Base-by-base conservation (phyloP, 257 asterid species). In the Solanum ossicruentum region DNA sequence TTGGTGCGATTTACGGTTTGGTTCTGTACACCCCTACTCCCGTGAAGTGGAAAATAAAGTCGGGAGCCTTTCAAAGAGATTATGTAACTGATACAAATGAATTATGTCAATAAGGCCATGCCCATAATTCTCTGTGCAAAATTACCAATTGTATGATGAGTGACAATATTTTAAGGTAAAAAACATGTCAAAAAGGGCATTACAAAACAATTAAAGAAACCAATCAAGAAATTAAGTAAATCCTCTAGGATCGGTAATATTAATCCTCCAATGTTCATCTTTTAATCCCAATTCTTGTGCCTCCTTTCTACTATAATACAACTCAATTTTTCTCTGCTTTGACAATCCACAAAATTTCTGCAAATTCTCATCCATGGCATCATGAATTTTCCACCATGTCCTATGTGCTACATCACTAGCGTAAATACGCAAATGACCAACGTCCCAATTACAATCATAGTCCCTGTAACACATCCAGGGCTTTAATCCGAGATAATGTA, bases 391-490 rank as follows among this genome's bases (percentile, higher is more conserved):
- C 98, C 98, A 95, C 98, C 98, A 95, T 84, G 90, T 91, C 18
- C 17, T 55, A 80, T 95, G 97, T 2, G 97, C 98, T 6, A 75
- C 87, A 58, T 95, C 98, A 18, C 97, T 94, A 16, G 98, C 99
- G 82, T 93, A 94, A 0, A 94, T 93, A 1, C 67, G 89, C 78
- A 92, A 97, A n/a, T 88, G 91, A 18, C 81, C 83, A 6, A 92
- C 55, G 23, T 94, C 92, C 93, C 95, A 95, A 13, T 95, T 95
- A 79, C 98, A 95, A 28, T 95, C 98, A n/a, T 95, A 95, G 57
- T 95, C 99, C 75, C 94, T 86, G 16, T 94, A 95, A 36, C 99
- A 95, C 18, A 57, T 17, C 98, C 99, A 95, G 0, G 99, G 98
- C 87, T 94, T 95, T 89, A 93, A 75, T 13, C 99, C 99, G 0